These are phyloP conservation scores for Mucor lusitanicus DNA, from an alignment of 371 early-diverging fungal species.

Conservation along the genomic window DNA sequence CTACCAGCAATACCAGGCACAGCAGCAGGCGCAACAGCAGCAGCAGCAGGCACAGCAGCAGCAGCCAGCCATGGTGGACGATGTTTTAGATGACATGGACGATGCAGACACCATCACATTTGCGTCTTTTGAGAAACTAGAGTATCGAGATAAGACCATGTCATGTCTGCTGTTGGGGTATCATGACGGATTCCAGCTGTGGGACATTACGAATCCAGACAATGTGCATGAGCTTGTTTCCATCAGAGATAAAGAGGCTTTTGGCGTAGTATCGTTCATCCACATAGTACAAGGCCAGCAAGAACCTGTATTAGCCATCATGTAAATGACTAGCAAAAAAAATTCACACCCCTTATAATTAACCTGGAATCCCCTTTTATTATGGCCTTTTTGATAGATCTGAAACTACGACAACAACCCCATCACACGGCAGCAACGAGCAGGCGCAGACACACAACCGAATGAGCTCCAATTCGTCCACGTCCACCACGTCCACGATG, in stretches of 20 bases:
- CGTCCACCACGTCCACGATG: neutral
- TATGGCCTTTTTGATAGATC: conserved; percentile 4
- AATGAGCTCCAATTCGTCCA: neutral
- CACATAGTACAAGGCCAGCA: conserved; percentile 40
- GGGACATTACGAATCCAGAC: conserved; percentile 73
- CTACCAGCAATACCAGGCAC: conserved; percentile 26
- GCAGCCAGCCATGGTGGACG: conserved; percentile 5
- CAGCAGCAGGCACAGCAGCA: conserved; percentile 5
- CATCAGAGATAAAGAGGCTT: conserved; percentile 52
- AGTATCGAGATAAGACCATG: conserved; percentile 10
- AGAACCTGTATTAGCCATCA: conserved; percentile 48
- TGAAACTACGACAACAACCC: neutral
- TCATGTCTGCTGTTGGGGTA: conserved; percentile 73
- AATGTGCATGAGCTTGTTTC: conserved; percentile 73
- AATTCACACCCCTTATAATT: conserved; percentile 3
- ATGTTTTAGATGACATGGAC: conserved; percentile 23
- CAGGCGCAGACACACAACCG: neutral
- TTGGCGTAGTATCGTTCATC: conserved; percentile 52
- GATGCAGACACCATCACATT: conserved; percentile 33
- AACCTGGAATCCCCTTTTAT: neutral
- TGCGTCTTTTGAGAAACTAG: conserved; percentile 36
- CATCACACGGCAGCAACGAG: neutral
- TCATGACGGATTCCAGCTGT: conserved; percentile 79
- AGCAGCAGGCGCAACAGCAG: conserved; percentile 15
- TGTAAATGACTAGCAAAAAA: conserved; percentile 32